phyloP scores from a whole-genome alignment of 1,284 basidiomycete genomes.

The Ustilago trichophora region DNA sequence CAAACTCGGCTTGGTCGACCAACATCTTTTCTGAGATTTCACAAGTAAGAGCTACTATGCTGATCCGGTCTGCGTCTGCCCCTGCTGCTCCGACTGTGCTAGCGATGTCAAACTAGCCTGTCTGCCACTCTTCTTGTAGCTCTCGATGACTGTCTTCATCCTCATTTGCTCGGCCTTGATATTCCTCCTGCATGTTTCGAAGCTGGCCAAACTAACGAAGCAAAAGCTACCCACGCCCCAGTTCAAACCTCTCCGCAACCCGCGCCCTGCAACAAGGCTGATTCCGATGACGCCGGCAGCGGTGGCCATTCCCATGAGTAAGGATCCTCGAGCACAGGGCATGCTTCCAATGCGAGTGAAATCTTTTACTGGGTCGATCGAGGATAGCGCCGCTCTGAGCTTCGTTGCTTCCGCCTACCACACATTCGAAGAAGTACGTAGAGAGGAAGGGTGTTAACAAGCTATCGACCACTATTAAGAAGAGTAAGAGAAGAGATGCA shows the following conservation, averaged over 20 bases:
- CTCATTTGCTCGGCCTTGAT: slow-evolving; percentile 40
- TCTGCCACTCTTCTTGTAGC: slow-evolving; percentile 21
- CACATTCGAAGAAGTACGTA: too few species aligned
- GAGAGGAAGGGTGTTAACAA: too few species aligned
- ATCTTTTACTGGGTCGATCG: slow-evolving; percentile 34
- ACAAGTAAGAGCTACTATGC: too few species aligned
- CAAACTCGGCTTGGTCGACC: too few species aligned
- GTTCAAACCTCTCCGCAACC: slow-evolving; percentile 41
- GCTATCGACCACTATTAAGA: too few species aligned
- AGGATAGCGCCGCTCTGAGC: slow-evolving; percentile 29
- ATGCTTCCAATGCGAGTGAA: slow-evolving; percentile 27
- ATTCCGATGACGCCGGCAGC: slow-evolving; percentile 48
- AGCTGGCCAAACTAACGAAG: slow-evolving; percentile 38
- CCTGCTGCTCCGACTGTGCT: too few species aligned
- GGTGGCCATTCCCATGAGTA: slow-evolving; percentile 51
- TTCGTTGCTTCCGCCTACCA: slow-evolving; percentile 38
- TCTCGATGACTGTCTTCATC: slow-evolving; percentile 48
- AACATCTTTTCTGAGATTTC: too few species aligned
- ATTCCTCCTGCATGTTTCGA: slow-evolving; percentile 46
- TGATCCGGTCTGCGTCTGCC: background rate
- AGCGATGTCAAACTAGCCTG: slow-evolving; percentile 6
- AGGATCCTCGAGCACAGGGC: slow-evolving; percentile 39
- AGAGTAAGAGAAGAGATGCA: too few species aligned
- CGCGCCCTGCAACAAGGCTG: slow-evolving; percentile 39
- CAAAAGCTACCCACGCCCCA: slow-evolving; percentile 54